Conservation (phyloP, 2,329 filamentous ascomycete species). For the Cladosporium oxysporum region DNA sequence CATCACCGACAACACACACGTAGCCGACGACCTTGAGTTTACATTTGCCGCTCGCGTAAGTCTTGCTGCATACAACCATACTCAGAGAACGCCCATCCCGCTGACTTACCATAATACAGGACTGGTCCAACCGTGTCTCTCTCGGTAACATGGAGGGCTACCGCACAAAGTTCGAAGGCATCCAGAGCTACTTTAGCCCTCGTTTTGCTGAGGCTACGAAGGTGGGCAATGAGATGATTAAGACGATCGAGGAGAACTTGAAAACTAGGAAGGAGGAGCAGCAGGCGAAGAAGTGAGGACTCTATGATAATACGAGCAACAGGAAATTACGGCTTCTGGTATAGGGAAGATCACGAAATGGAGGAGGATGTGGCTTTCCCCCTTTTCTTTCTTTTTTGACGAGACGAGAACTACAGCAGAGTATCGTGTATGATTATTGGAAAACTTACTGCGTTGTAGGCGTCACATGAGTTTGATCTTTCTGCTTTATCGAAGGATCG, state of each 20-base stretch:
- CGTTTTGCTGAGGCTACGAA: slow-evolving; percentile 83
- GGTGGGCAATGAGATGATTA: slow-evolving; percentile 96
- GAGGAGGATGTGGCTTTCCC: not conserved
- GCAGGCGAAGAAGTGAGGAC: slow-evolving; percentile 3
- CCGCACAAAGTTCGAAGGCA: slow-evolving; percentile 84
- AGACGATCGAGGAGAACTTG: slow-evolving; percentile 84
- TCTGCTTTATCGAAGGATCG: not conserved
- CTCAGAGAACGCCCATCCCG: not conserved
- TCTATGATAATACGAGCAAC: not conserved
- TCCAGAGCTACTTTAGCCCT: slow-evolving; percentile 88
- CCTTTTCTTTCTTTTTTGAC: not conserved
- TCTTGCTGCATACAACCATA: slow-evolving; percentile 12
- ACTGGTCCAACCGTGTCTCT: slow-evolving; percentile 91
- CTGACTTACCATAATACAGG: slow-evolving; percentile 41
- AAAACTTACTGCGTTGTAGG: not conserved
- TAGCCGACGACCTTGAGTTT: slow-evolving; percentile 95
- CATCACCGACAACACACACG: slow-evolving; percentile 85
- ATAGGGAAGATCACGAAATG: not conserved
- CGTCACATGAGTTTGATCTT: not conserved
- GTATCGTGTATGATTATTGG: not conserved
- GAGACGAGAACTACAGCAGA: not conserved
- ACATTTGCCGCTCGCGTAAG: slow-evolving; percentile 83
- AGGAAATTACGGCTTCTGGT: not conserved
- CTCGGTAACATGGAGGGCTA: slow-evolving; percentile 93
- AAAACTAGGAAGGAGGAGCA: slow-evolving; percentile 26